phyloP scores from a whole-genome alignment of 805 yeast species.

The Schizosaccharomyces lindneri region DNA sequence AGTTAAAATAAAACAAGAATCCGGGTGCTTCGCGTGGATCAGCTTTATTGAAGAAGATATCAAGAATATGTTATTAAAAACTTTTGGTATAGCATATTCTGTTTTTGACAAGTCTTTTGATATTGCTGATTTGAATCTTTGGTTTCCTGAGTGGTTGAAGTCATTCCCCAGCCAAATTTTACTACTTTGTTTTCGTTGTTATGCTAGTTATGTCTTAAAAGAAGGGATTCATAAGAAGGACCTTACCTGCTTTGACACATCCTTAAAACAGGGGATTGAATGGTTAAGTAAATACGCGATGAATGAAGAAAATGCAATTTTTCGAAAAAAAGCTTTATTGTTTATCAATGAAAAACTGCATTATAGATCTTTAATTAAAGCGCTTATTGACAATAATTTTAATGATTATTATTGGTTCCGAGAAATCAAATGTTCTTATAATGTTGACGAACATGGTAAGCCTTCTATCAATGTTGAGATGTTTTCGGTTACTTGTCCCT shows the following conservation, averaged over 20 bases:
- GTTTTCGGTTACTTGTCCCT: constrained; percentile 24
- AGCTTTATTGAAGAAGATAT: neutral
- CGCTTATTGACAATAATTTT: neutral
- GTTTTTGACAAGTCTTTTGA: neutral
- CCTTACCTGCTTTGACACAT: neutral
- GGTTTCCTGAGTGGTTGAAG: neutral
- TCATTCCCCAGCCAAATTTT: neutral
- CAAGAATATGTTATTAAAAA: neutral
- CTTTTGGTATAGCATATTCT: too few relatives aligned
- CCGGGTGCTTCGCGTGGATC: neutral
- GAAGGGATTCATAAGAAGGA: neutral
- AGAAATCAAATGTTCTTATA: neutral
- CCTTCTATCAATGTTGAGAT: constrained; percentile 24
- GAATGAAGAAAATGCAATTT: neutral
- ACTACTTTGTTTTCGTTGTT: neutral
- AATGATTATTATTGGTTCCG: neutral
- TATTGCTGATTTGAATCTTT: neutral
- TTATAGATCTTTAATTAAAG: neutral
- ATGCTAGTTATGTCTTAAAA: neutral
- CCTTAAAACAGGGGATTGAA: neutral
- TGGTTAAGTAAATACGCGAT: too few relatives aligned
- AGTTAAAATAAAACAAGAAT: neutral
- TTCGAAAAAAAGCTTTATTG: neutral
- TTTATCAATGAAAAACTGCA: neutral
- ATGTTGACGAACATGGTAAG: neutral